Evolutionary conservation across 176 grass and related monocot genomes (phyloP), one percentile per base, ranked within the genome.

Genomic region (Canna indica): DNA sequence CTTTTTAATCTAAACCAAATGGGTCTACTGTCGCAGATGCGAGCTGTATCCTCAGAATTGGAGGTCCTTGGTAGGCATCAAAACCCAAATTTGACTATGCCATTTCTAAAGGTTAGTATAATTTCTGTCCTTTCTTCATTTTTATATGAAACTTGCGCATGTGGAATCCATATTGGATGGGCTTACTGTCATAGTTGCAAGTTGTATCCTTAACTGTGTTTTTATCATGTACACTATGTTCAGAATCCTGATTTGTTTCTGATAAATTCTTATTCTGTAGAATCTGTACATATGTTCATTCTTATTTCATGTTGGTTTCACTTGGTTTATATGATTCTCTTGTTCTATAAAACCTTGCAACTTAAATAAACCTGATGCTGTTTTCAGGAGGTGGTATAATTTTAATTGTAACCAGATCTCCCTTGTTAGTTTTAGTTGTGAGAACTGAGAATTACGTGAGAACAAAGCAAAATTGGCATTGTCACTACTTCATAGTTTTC

Each of bases 41-140:
- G 82, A 72, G 81, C 86, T 46, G 77, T 97, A 77, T 97, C 93
- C 75, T 84, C 81, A 53, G 88, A 92, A 77, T 72, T 92, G 64
- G 86, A 92, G 83, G 80, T 97, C 44, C 81, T 97, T 73, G 93
- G 88, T 67, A 91, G 93, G 79, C 88, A 92, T 68, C 83, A 97
- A 50, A 85, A 87, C 67, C 88, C 93, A 30, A 84, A 92, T 78
- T 79, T 97, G 81, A 97, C 93, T 75, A 70, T 90, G 73, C 81
- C 93, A 70, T 97, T 97, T 84, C 81, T 97, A 71, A 92, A 97
- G 88, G 93, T 92, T 76, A 69, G 75, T 31, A 47, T 42, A 8
- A 26, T 22, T 27, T 69, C 63, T 77, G 50, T 66, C 65, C 47
- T 27, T 4, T 47, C 83, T 58, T 81, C 14, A 35, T 47, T 35